phyloP scores from a whole-genome alignment of 1,284 basidiomycete species.

The Irpex sp. region DNA sequence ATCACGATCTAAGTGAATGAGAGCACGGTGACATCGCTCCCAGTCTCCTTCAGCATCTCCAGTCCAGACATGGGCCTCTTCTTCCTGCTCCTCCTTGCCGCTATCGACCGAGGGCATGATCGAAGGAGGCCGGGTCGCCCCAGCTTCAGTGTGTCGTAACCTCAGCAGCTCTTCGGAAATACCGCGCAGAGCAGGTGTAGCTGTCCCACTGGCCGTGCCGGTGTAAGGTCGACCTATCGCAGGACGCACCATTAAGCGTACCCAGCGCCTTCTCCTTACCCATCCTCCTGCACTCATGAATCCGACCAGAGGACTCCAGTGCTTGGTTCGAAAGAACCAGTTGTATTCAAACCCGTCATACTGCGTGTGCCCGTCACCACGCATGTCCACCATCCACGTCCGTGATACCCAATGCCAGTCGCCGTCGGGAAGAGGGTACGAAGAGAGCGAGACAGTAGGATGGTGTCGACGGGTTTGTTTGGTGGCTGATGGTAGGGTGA shows the following conservation, averaged over 20 bases:
- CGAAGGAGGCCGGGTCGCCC: conserved; percentile 28
- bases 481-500: conserved; percentile 54
- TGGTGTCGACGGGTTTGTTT: conserved; percentile 31
- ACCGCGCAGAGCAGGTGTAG: neutral
- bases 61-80: conserved; percentile 28
- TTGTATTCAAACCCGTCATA: conserved; percentile 85
- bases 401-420: conserved; percentile 78
- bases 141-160: conserved; percentile 13
- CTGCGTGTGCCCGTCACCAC: conserved; percentile 69
- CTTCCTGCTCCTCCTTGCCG: conserved; percentile 14
- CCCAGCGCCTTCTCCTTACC: conserved; percentile 74
- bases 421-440: conserved; percentile 77
- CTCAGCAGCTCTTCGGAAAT: conserved; percentile 1
- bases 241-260: conserved; percentile 76
- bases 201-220: conserved; percentile 5
- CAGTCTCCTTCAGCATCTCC: conserved; percentile 56
- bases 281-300: conserved; percentile 58
- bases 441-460: conserved; percentile 51
- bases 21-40: conserved; percentile 49
- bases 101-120: conserved; percentile 14
- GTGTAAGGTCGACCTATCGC: conserved; percentile 23
- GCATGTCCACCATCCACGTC: conserved; percentile 85
- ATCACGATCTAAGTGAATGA: conserved; percentile 54
- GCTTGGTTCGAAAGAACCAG: conserved; percentile 59
- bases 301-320: conserved; percentile 64